These are phyloP conservation scores for Ramaria rubella DNA, from an alignment of 768 basidiomycete genomes.

Conservation along the genomic window DNA sequence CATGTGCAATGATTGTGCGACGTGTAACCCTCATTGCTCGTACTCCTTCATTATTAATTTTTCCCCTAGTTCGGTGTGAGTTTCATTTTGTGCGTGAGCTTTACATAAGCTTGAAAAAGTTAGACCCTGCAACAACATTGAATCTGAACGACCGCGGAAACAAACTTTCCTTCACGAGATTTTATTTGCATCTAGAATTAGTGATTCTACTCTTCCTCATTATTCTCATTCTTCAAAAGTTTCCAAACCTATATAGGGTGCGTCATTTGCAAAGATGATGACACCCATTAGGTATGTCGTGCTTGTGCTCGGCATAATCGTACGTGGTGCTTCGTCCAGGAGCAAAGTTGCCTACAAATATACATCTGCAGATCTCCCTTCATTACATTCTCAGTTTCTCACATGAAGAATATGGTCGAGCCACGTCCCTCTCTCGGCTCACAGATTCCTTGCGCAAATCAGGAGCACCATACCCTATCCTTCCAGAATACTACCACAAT, in stretches of 20 bases:
- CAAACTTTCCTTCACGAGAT: too few relatives aligned
- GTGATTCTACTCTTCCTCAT: too few relatives aligned
- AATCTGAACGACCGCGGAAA: too few relatives aligned
- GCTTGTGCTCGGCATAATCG: conserved; percentile 41
- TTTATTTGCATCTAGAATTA: too few relatives aligned
- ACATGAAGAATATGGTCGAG: conserved; percentile 41
- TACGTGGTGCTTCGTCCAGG: conserved; percentile 24
- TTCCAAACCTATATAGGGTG: background rate
- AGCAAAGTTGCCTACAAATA: conserved; percentile 5
- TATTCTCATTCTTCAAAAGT: too few relatives aligned
- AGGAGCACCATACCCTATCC: conserved; percentile 47
- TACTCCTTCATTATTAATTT: too few relatives aligned
- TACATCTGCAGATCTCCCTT: conserved; percentile 38
- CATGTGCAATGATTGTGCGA: too few relatives aligned
- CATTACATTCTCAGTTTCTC: conserved; percentile 51
- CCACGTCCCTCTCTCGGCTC: conserved; percentile 42
- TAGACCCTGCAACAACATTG: too few relatives aligned
- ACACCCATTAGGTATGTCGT: conserved; percentile 55
- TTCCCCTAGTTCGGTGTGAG: too few relatives aligned
- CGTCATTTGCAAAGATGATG: conserved; percentile 40
- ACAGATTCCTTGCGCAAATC: conserved; percentile 24
- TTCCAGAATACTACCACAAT: conserved; percentile 30
- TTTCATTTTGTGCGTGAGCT: too few relatives aligned
- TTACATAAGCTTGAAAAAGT: too few relatives aligned
- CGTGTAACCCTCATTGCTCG: too few relatives aligned